Evolutionary conservation across 768 basidiomycete genomes (phyloP), one percentile per base, ranked within the genome.

Genomic region (Suillus tomentosus): DNA sequence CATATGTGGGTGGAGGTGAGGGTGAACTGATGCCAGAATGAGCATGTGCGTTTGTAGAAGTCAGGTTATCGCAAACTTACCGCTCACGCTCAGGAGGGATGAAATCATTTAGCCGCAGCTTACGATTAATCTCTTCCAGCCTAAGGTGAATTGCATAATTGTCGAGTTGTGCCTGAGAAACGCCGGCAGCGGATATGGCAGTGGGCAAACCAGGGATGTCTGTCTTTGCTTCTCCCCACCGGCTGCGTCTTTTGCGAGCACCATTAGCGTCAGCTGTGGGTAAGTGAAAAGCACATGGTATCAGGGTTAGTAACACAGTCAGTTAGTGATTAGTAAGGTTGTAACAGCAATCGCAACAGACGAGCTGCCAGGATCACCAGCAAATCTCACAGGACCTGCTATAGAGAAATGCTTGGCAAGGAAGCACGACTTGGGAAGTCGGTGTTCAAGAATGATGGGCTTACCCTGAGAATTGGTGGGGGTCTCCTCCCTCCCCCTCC

Each of bases 1-100:
- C 97, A 73, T 99, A 99, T 1, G 95, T 95, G 15, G 97, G 97
- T 8, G 96, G 95, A 48, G 97, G 97, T 36, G 97, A 99, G 34
- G 94, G 89, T 0, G 97, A 99, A 66, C 96, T 95, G 62, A 10
- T 22, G 59, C 24, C 74, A 71, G 31, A 58, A 19, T 51, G 55
- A 56, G 24, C 65, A 42, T 34, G 40, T 17, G 19, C 42, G 22
- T 31, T 37, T 54, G 34, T 31, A 47, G 11, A 11, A 14, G 34
- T 48, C 19, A 36, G 37, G 19, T 5, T 10, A 54, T 11, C 19
- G 62, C 39, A 64, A 5, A 71, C 80, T n/a, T 70, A 92, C 94
- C 95, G 85, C 80, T 97, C 95, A 65, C 92, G 85, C 68, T 99
- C 96, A 22, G 96, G 95, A 57, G 97, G 97, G 60, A 99, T 87